Conservation (phyloP, 2,329 filamentous ascomycete genomes). For the Cordyceps javanica region DNA sequence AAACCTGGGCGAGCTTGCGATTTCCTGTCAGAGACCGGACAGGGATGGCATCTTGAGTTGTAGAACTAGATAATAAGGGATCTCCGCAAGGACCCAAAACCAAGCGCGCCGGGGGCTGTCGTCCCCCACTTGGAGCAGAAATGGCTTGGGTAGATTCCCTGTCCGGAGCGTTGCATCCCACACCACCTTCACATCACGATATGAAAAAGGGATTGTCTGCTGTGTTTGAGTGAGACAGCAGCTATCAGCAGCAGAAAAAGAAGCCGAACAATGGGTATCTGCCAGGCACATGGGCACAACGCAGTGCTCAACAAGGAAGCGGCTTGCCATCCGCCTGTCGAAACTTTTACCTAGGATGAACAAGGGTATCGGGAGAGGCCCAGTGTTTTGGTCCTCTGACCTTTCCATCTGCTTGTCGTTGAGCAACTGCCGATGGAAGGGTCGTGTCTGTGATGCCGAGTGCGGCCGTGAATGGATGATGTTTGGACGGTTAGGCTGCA, state of each 20-base stretch:
- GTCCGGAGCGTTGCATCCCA: slow-evolving; percentile 3
- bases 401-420: not conserved
- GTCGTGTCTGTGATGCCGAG: not conserved
- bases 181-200: not conserved
- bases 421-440: slow-evolving; percentile 6
- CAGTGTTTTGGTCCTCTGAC: not conserved
- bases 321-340: slow-evolving; percentile 4
- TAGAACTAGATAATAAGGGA: not conserved
- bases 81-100: slow-evolving; percentile 4
- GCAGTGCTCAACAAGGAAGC: not conserved
- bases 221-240: not conserved
- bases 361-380: slow-evolving; percentile 5
- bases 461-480: not conserved
- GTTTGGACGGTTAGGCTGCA: not conserved
- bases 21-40: not conserved
- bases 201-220: not conserved
- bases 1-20: slow-evolving; percentile 1
- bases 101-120: not conserved
- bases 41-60: not conserved
- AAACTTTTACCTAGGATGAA: slow-evolving; percentile 2
- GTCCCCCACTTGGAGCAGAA: slow-evolving; percentile 1
- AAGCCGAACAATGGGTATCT: not conserved
- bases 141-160: not conserved
- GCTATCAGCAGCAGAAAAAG: not conserved
- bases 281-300: not conserved